phyloP scores from a whole-genome alignment of 1,284 basidiomycete genomes.

The Taiwanofungus camphoratus region DNA sequence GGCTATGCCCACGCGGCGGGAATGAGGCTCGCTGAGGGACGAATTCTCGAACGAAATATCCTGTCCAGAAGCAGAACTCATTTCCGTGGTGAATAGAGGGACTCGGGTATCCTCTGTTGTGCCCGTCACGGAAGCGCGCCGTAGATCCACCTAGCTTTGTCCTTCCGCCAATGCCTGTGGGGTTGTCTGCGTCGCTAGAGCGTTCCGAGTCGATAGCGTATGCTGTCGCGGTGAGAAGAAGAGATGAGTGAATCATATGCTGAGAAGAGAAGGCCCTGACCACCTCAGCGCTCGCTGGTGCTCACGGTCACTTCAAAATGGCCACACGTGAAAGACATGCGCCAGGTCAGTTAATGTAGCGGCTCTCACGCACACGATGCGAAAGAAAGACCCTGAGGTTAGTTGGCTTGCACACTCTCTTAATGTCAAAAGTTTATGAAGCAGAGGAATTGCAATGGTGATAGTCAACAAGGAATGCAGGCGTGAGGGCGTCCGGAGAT shows the following conservation, averaged over 20 bases:
- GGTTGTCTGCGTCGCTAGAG: too few species aligned
- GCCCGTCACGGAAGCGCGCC: constrained; percentile 6
- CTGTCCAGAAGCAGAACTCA: too few species aligned
- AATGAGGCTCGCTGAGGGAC: constrained; percentile 27
- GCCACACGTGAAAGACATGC: constrained; percentile 9
- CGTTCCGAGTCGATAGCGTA: neutral
- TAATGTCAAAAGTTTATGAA: too few species aligned
- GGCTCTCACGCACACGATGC: neutral
- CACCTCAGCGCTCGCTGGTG: neutral
- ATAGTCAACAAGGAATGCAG: neutral
- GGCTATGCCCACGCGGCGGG: constrained; percentile 29
- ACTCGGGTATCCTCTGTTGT: constrained; percentile 1
- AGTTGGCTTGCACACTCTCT: too few species aligned
- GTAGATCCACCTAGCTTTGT: neutral
- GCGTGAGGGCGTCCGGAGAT: too few species aligned
- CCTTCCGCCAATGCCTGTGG: too few species aligned
- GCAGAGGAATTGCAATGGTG: too few species aligned
- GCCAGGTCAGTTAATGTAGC: neutral
- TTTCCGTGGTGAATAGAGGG: constrained; percentile 16
- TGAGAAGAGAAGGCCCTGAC: constrained; percentile 2
- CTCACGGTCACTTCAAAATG: constrained; percentile 9
- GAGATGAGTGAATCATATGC: neutral
- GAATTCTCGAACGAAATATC: constrained; percentile 12
- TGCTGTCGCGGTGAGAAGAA: neutral
- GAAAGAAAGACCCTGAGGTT: too few species aligned